Evolutionary conservation across 345 rosid species (phyloP).

Genomic region (Gossypium stocksii): DNA sequence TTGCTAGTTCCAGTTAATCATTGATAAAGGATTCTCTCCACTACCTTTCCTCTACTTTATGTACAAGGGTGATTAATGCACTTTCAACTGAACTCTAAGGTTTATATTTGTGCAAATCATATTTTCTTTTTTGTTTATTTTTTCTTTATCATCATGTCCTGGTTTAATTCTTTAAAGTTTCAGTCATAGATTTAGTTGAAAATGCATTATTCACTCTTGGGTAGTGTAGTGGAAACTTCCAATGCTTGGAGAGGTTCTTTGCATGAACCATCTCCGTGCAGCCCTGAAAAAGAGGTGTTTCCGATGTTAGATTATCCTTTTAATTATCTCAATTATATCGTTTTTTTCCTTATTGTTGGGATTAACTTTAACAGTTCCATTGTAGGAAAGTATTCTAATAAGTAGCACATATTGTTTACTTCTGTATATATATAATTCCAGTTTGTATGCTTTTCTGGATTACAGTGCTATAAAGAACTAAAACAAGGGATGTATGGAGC

Average conservation of each 20-base stretch:
- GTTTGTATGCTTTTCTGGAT: background rate
- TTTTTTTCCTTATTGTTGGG: background rate
- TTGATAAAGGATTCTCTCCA: background rate
- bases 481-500: conserved; percentile 62
- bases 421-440: background rate
- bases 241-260: background rate
- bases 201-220: background rate
- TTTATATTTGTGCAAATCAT: background rate
- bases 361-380: background rate
- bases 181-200: background rate
- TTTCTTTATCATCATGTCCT: background rate
- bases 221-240: background rate
- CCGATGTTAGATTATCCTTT: background rate
- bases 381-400: background rate
- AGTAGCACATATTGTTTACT: background rate
- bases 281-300: background rate
- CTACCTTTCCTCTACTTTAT: background rate
- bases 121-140: background rate
- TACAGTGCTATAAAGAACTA: conserved; percentile 69
- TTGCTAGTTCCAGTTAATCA: background rate
- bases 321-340: background rate
- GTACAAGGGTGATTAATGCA: background rate
- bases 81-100: background rate
- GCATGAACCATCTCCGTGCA: background rate
- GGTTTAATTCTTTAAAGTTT: background rate